A percentile compares a stretch with the other conserved stretches of the same genome.
These are phyloP conservation scores for Fusarium coicis DNA, from an alignment of 2,329 filamentous ascomycete genomes.

Conservation along the genomic window DNA sequence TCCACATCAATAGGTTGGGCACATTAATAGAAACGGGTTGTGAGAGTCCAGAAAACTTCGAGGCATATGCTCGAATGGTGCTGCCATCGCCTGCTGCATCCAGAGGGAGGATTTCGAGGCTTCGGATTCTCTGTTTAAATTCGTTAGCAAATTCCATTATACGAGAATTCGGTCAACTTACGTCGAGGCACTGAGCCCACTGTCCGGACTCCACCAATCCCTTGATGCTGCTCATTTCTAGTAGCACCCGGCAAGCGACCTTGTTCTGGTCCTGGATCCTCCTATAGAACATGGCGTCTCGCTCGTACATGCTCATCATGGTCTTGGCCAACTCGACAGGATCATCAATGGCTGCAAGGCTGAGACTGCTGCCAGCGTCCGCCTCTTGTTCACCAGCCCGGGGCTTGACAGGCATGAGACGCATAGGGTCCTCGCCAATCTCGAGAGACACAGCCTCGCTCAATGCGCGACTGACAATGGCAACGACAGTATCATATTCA, in stretches of 20 bases:
- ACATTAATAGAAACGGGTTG: conserved; percentile 88
- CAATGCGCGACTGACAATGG: conserved; percentile 87
- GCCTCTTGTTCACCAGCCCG: conserved; percentile 59
- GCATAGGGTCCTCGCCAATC: conserved; percentile 82
- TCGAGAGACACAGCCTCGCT: conserved; percentile 90
- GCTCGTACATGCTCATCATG: conserved; percentile 72
- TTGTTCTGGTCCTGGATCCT: conserved; percentile 68
- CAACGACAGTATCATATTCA: conserved; percentile 94
- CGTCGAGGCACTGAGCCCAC: conserved; percentile 69
- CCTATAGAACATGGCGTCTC: conserved; percentile 69
- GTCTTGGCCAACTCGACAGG: conserved; percentile 68
- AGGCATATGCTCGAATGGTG: conserved; percentile 81
- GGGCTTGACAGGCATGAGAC: conserved; percentile 83
- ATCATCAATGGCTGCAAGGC: conserved; percentile 68
- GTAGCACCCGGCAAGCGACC: conserved; percentile 64
- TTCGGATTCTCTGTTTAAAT: conserved; percentile 71
- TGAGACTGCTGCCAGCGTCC: conserved; percentile 66
- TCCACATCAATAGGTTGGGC: conserved; percentile 93
- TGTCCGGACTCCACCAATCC: conserved; percentile 62
- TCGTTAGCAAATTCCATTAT: conserved; percentile 26
- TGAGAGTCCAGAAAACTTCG: conserved; percentile 81
- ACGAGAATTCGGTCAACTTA: conserved; percentile 52
- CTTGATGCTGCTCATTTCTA: conserved; percentile 72
- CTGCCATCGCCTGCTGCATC: conserved; percentile 78
- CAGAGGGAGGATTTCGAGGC: conserved; percentile 82